phyloP scores from a whole-genome alignment of 2,329 filamentous ascomycete genomes.

The Tolypocladium inflatum region DNA sequence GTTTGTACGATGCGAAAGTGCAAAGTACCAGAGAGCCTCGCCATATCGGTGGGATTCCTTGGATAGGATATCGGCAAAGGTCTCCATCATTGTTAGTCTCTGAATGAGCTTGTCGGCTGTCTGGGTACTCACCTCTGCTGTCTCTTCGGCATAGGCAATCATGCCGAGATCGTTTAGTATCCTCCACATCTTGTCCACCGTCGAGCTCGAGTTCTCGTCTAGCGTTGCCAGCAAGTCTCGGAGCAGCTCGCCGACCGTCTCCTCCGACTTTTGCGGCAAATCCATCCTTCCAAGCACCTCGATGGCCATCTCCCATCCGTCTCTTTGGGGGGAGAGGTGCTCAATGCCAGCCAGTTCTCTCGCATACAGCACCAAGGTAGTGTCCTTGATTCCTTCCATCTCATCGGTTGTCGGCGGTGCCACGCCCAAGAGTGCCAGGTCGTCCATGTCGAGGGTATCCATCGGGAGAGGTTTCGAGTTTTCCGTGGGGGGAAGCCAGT shows the following conservation, averaged over 20 bases:
- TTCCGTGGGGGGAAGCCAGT: conserved; percentile 58
- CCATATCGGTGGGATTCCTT: conserved; percentile 70
- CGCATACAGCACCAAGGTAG: conserved; percentile 69
- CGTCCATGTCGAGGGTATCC: conserved; percentile 68
- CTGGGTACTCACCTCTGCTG: conserved; percentile 64
- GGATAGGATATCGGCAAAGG: conserved; percentile 71
- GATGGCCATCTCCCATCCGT: conserved; percentile 87
- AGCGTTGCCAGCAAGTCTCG: conserved; percentile 51
- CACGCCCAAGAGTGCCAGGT: conserved; percentile 73
- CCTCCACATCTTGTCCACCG: conserved; percentile 73
- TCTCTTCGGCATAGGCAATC: conserved; percentile 66
- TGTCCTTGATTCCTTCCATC: conserved; percentile 63
- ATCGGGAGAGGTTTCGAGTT: conserved; percentile 39
- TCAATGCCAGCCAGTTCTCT: conserved; percentile 51
- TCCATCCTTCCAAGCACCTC: conserved; percentile 76
- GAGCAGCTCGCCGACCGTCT: conserved; percentile 65
- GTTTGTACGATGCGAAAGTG: conserved; percentile 65
- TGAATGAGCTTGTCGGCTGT: not conserved
- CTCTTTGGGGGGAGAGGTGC: conserved; percentile 37
- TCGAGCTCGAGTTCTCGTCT: conserved; percentile 56
- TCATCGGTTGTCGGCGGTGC: conserved; percentile 48
- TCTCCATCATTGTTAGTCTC: conserved; percentile 38
- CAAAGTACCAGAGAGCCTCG: conserved; percentile 82
- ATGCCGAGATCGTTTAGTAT: conserved; percentile 73
- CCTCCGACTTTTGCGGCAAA: conserved; percentile 58